Conservation (phyloP, 1,139 yeast species). For the Blastobotrys illinoisensis region DNA sequence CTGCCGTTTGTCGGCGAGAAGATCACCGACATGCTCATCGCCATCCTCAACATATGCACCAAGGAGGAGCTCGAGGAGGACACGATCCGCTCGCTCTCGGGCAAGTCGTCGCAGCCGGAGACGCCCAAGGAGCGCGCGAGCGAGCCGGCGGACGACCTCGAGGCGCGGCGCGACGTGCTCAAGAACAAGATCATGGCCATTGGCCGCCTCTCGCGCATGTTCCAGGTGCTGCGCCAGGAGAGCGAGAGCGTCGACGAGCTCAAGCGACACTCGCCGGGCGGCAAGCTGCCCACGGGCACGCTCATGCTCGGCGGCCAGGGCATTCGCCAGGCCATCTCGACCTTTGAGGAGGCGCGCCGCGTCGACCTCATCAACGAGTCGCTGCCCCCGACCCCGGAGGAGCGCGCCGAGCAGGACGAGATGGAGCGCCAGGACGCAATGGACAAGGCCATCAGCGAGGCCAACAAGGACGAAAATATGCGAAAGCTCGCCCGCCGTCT, state of each 20-base stretch:
- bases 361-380: constrained; percentile 86
- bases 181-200: constrained; percentile 91
- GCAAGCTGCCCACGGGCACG: constrained; percentile 81
- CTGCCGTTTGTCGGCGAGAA: constrained; percentile 94
- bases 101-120: constrained; percentile 9
- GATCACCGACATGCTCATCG: constrained; percentile 89
- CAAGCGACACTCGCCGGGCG: constrained; percentile 56
- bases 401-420: constrained; percentile 43
- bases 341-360: constrained; percentile 78
- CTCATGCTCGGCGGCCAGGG: constrained; percentile 80
- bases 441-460: constrained; percentile 43
- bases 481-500: constrained; percentile 33
- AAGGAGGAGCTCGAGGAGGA: constrained; percentile 90
- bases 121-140: constrained; percentile 2
- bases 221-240: constrained; percentile 81
- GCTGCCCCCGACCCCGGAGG: constrained; percentile 75
- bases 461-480: constrained; percentile 32
- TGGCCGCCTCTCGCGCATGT: constrained; percentile 92
- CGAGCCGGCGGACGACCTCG: constrained; percentile 15
- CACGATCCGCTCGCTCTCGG: constrained; percentile 3
- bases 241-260: constrained; percentile 81
- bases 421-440: constrained; percentile 41
- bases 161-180: constrained; percentile 53
- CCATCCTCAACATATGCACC: constrained; percentile 87
- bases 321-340: constrained; percentile 57